Percentiles rank a stretch among this genome's conserved stretches.
Conservation (phyloP, 1,284 basidiomycete species). For the Cutaneotrichosporon dermatis region DNA sequence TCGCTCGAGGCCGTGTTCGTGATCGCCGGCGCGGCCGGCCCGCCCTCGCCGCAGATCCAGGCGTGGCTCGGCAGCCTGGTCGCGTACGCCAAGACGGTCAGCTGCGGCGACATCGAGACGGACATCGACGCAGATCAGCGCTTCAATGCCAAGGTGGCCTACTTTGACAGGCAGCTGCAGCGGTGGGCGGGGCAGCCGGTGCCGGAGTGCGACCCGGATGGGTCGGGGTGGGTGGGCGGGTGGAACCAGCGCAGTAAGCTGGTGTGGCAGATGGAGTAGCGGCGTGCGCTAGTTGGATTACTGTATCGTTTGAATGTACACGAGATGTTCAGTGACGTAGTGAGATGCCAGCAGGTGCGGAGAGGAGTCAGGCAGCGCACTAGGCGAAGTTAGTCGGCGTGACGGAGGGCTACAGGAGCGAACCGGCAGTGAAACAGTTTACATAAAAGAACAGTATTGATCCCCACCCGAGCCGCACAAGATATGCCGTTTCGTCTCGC, state of each 20-base stretch:
- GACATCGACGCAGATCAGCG: constrained; percentile 26
- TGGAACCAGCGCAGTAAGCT: constrained; percentile 30
- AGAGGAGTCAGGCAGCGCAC: no score
- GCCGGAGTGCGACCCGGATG: constrained; percentile 21
- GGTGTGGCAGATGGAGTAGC: constrained; percentile 25
- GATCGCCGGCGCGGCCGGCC: constrained; percentile 6
- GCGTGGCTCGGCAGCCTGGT: constrained; percentile 20
- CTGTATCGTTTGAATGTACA: no score
- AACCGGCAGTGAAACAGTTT: no score
- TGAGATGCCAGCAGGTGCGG: no score
- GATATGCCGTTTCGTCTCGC: no score
- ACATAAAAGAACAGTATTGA: no score
- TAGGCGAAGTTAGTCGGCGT: no score
- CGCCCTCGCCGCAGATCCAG: not conserved
- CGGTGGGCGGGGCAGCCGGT: constrained; percentile 19
- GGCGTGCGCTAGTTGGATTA: no score
- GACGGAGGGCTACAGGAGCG: no score
- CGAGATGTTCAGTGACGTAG: no score
- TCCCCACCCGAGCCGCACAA: no score
- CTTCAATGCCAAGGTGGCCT: constrained; percentile 21
- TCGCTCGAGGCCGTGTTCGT: constrained; percentile 33
- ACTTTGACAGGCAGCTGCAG: constrained; percentile 28
- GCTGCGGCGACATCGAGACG: constrained; percentile 25
- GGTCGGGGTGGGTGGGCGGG: constrained; percentile 29
- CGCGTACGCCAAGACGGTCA: constrained; percentile 19